Base-by-base conservation (phyloP, 495 filamentous ascomycete genomes). In the Aspergillus saccharolyticus region DNA sequence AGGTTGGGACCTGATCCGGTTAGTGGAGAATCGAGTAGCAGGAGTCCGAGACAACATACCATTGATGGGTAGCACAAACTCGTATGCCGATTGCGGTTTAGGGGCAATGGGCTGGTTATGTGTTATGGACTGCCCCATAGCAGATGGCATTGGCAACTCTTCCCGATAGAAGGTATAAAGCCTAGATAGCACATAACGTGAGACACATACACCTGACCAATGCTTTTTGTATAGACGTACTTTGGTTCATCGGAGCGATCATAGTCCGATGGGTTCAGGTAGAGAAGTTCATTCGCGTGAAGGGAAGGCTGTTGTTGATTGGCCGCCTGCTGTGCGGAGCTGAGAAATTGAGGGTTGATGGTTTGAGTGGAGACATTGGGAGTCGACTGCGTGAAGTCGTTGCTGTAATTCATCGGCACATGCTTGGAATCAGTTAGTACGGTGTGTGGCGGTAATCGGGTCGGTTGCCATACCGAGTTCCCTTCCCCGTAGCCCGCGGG, bases 291-390 rank as follows among this genome's bases (percentile, higher is more conserved):
- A 55, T 67, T 68, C 4, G 5, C 2, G 33, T 66, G 57, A 5
- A 68, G 49, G 5, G 63, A 21, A 19, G 59, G 54, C 8, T 63
- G 63, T 19, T 62, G 63, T 17, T 64, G 59, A 44, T 44, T 64
- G 20, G 61, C 54, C 18, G 63, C 52, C 55, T 67, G 66, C 25
- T 64, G 67, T 30, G 47, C 21, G 19, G 69, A 51, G 28, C 66
- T 67, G 0, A 77, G 64, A 53, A 68, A 78, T 21, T 70, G 70
- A 0, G 76, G 76, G 46, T 78, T 71, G 53, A 78, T 77, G 7
- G 74, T 76, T 18, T 69, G 70, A 18, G 66, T 63, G 1, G 63
- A 51, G 7, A 70, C 57, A 21, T 42, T 61, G 1, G 66, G 52
- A 16, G 64, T 61, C n/a, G 68, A 24, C 9, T 68, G 66, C 19